Base-by-base conservation (phyloP, 2,329 filamentous ascomycete genomes). In the Colletotrichum paranaense region DNA sequence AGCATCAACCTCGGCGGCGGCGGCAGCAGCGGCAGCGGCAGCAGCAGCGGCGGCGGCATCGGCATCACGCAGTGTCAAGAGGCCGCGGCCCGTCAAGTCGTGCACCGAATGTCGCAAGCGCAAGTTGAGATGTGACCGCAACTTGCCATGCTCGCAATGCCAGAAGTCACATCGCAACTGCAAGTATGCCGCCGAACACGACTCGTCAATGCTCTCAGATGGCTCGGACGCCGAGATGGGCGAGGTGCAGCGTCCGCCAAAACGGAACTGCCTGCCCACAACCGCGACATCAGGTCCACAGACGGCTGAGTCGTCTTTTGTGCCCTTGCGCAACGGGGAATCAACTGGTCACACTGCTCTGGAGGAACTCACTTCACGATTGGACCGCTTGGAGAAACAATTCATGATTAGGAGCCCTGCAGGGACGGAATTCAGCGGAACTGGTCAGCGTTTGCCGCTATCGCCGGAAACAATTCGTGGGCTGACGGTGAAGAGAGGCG, bases 81-180 rank as follows among this genome's bases (percentile, higher is more conserved):
- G 88, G 38, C 87, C 87, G 2, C 81, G 88, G 8, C 88, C 88
- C 3, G 88, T 89, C 74, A 89, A 89, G 78, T 89, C 87, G 4
- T 90, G 88, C 78, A 86, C 86, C 70, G 87, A 88, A 76, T 90
- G 89, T 76, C 84, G 89, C 67, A 89, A 89, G 78, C 85, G 89
- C 76, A 91, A 89, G 78, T 80, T 90, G 5, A 84, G 85, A 72
- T 91, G 89, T 79, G 88, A 91, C 78, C 85, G 89, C 57, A 82
- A 85, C n/a, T 82, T 84, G 56, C 88, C 88, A 4, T 91, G 89
- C 76, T 87, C 87, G 6, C 88, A 90, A 78, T 91, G 89, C 77
- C 87, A 88, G 63, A 89, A 88, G 78, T 88, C 88, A n/a, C 86
- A 84, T 75, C 87, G 88, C 46, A 77, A 80, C 52, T 90, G 88